Evolutionary conservation across 1,284 basidiomycete genomes (phyloP).

Genomic region (Malassezia globosa): DNA sequence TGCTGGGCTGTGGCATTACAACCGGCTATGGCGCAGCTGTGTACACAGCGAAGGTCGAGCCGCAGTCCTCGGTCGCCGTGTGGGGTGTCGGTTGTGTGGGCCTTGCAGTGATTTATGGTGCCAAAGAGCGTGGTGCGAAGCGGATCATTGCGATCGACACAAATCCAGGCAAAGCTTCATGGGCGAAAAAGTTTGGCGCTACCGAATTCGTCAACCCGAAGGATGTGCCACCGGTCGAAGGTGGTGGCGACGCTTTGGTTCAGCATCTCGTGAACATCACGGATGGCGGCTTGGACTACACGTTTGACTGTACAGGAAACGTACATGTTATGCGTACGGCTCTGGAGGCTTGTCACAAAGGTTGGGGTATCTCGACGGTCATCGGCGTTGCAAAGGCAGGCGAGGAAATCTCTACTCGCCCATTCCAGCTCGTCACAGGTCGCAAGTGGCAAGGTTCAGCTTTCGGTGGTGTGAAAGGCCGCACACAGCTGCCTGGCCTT

Average conservation of each 20-base stretch:
- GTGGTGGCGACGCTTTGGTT: conserved; percentile 57
- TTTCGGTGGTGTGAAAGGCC: conserved; percentile 95
- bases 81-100: conserved; percentile 95
- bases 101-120: conserved; percentile 65
- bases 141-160: conserved; percentile 87
- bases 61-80: conserved; percentile 71
- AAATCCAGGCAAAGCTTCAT: conserved; percentile 65
- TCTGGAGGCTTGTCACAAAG: conserved; percentile 90
- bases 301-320: conserved; percentile 88
- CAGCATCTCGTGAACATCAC: conserved; percentile 83
- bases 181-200: conserved; percentile 91
- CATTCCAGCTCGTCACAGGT: conserved; percentile 70
- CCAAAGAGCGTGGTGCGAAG: conserved; percentile 64
- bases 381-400: conserved; percentile 73
- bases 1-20: conserved; percentile 88
- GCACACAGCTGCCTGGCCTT: conserved; percentile 58
- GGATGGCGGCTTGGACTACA: conserved; percentile 93
- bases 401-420: conserved; percentile 89
- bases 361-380: conserved; percentile 70
- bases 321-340: conserved; percentile 90
- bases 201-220: conserved; percentile 86
- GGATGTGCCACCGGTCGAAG: conserved; percentile 52
- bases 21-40: conserved; percentile 85
- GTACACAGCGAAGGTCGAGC: conserved; percentile 51
- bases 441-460: conserved; percentile 93